These are phyloP conservation scores for Cyberlindnera mississippiensis DNA, from an alignment of 805 yeast species.

Conservation along the genomic window DNA sequence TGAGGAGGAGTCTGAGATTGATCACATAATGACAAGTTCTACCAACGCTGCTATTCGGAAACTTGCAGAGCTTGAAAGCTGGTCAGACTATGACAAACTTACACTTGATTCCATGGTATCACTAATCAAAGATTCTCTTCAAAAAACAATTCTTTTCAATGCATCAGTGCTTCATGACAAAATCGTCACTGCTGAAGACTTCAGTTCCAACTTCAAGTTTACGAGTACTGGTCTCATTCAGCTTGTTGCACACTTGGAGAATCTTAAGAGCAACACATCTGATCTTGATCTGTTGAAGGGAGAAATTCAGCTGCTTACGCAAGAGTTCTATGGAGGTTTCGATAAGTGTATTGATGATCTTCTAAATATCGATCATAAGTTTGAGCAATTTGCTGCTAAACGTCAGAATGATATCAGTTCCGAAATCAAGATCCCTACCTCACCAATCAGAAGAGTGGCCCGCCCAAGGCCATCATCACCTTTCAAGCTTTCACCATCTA, in stretches of 20 bases:
- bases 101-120: constrained; percentile 39
- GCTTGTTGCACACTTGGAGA: constrained; percentile 12
- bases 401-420: constrained; percentile 22
- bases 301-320: constrained; percentile 16
- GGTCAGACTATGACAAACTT: constrained; percentile 45
- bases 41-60: constrained; percentile 42
- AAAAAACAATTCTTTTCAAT: constrained; percentile 50
- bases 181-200: constrained; percentile 29
- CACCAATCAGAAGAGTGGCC: constrained; percentile 24
- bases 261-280: constrained; percentile 7
- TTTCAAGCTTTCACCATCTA: constrained; percentile 17
- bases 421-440: constrained; percentile 24
- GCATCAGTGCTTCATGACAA: constrained; percentile 56
- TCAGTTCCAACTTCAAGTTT: constrained; percentile 24
- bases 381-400: constrained; percentile 31
- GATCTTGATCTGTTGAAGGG: constrained; percentile 17
- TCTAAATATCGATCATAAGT: constrained; percentile 32
- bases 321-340: constrained; percentile 21
- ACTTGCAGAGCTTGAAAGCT: constrained; percentile 50
- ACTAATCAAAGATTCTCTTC: constrained; percentile 43
- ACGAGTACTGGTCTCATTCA: constrained; percentile 4
- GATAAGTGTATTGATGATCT: constrained; percentile 30
- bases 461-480: constrained; percentile 24
- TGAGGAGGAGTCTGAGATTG: constrained; percentile 46
- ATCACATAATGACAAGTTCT: constrained; percentile 45